Base-by-base conservation (phyloP, 495 filamentous ascomycete genomes). In the Penicillium tannophilum region DNA sequence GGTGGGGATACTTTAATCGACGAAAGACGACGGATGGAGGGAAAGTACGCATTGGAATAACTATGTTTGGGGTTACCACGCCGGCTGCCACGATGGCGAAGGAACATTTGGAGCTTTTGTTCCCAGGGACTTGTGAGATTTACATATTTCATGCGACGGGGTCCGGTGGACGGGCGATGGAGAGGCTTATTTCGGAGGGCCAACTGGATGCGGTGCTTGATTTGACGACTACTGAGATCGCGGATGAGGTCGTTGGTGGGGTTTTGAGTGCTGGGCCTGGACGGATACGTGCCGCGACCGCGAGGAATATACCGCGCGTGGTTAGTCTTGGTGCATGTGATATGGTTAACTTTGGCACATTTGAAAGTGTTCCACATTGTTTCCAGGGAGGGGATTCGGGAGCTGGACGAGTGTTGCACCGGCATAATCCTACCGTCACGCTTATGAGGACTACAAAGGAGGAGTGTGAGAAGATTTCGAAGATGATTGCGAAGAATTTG, bases 51-150 rank as follows among this genome's bases (percentile, higher is more conserved):
- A 73, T 90, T 11, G 87, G 81, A 0, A 80, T 90, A 42, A 87
- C 86, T 31, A 90, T 90, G 88, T 91, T 90, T 63, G 88, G 88
- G 9, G 87, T 91, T 9, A 91, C 88, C 1, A 90, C 86, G 0
- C 85, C 86, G 0, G 79, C 77, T 10, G 88, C 84, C 0, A 78
- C 82, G 46, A 59, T 57, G 3, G 77, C 83, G 5, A 76, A 82
- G 1, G 44, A 67, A 6, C 66, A 75, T 52, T 67, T 89, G 1
- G 78, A 81, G 41, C 12, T 19, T 0, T 53, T 71, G 2, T 65
- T 74, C 49, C 33, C 53, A 0, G 61, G 58, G 0, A n/a, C 14
- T 10, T 76, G 77, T 56, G 88, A 90, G 61, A 76, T 84, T 10
- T 86, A 83, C 57, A 75, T 88, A 11, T 90, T 90, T 63, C 88